Conservation (phyloP, 495 filamentous ascomycete genomes). For the Neurospora hispaniola region DNA sequence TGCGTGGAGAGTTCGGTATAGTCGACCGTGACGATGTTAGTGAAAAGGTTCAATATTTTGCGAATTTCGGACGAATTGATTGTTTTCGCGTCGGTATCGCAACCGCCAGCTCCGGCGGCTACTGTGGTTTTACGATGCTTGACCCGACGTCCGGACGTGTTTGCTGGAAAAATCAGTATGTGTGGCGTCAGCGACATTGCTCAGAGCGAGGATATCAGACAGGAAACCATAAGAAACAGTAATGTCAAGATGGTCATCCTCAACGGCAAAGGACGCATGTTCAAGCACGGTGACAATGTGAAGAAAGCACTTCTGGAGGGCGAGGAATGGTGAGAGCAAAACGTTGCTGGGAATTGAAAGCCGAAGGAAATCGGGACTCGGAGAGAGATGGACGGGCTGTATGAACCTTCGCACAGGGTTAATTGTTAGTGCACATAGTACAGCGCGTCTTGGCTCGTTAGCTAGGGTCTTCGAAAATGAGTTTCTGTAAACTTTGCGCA, state of each 20-base stretch:
- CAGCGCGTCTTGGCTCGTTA: too few relatives aligned
- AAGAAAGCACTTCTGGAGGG: slow-evolving; percentile 15
- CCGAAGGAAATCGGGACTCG: too few relatives aligned
- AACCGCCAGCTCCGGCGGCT: slow-evolving; percentile 40
- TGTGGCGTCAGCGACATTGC: slow-evolving; percentile 35
- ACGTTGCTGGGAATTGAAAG: too few relatives aligned
- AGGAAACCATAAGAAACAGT: slow-evolving; percentile 25
- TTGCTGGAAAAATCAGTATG: slow-evolving; percentile 30
- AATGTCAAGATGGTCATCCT: slow-evolving; percentile 35
- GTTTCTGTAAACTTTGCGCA: too few relatives aligned
- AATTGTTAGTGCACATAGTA: too few relatives aligned
- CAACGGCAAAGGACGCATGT: slow-evolving; percentile 39
- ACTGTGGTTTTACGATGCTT: slow-evolving; percentile 35
- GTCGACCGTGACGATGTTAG: slow-evolving; percentile 30
- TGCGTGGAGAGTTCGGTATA: slow-evolving; percentile 35
- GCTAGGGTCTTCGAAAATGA: too few relatives aligned
- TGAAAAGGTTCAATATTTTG: slow-evolving; percentile 33
- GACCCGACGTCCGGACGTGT: slow-evolving; percentile 18
- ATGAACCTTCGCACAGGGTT: too few relatives aligned
- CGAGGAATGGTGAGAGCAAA: too few relatives aligned
- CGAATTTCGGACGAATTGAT: slow-evolving; percentile 23
- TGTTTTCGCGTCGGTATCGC: slow-evolving; percentile 31
- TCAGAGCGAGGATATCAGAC: slow-evolving; percentile 35
- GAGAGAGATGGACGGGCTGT: too few relatives aligned
- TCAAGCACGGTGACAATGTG: slow-evolving; percentile 18